phyloP scores from a whole-genome alignment of 805 yeast species.

The Yarrowia sp. region DNA sequence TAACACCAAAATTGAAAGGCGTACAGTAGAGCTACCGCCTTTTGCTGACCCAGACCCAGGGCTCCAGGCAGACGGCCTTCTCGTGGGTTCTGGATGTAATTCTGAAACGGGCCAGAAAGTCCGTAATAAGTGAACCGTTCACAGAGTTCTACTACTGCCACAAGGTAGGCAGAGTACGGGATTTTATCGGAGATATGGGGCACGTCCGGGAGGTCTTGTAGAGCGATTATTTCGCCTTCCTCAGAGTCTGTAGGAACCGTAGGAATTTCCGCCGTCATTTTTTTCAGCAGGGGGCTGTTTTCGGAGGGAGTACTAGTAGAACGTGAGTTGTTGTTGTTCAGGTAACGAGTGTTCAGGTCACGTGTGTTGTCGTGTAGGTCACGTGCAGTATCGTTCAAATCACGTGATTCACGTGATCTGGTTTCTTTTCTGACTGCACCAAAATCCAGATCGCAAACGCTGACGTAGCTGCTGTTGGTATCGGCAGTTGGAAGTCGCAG shows the following conservation, averaged over 20 bases:
- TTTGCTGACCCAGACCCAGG: constrained; percentile 54
- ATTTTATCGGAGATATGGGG: constrained; percentile 49
- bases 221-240: not conserved
- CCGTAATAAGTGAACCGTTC: constrained; percentile 83
- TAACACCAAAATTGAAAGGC: constrained; percentile 79
- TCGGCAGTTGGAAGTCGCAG: not conserved
- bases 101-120: constrained; percentile 68
- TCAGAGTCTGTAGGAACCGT: not conserved
- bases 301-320: not conserved
- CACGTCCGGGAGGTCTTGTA: not conserved
- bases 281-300: not conserved
- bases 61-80: constrained; percentile 46
- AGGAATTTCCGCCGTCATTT: not conserved
- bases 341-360: too few relatives aligned
- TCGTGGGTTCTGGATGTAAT: constrained; percentile 56
- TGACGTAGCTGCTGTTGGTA: not conserved
- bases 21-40: constrained; percentile 69
- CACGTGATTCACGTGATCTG: too few relatives aligned
- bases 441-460: not conserved
- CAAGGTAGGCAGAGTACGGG: constrained; percentile 56
- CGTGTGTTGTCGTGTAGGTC: not conserved
- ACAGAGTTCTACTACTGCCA: constrained; percentile 69
- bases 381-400: too few relatives aligned
- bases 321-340: too few relatives aligned
- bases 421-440: too few relatives aligned